Base-by-base conservation (phyloP, 345 rosid genomes). In the Citrus unshiu region DNA sequence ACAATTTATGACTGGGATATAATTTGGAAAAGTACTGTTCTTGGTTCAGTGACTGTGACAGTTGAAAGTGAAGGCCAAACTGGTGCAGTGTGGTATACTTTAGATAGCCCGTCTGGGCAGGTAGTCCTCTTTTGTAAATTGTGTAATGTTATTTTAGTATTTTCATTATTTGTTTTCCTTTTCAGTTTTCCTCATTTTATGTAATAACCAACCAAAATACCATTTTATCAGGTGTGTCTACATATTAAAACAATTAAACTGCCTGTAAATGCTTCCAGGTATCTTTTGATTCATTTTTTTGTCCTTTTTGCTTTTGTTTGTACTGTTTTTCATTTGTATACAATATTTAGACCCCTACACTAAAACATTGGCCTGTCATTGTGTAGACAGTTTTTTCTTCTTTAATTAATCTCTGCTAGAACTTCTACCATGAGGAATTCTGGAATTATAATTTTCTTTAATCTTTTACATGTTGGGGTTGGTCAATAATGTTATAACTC, bases 1-100 rank as follows among this genome's bases (percentile, higher is more conserved):
- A 93, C 98, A 54, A 94, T 96, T 87, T 94, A 94, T 87, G 99
- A 96, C 77, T 96, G 99, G 99, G 99, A 96, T 85, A 94, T 96
- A 77, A 92, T 96, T 81, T 96, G 99, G 99, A 96, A 94, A 87
- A 96, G 99, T 89, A 85, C 99, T 65, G 88, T 89, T 81, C 98
- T 96, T 80, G 98, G 98, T 84, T 91, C 99, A 35, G 99, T 94
- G 77, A 91, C 90, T 81, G 90, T 96, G 69, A 87, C 84, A 58
- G 90, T 96, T 83, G 98, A 94, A 81, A 88, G 85, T 78, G 99
- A 94, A 88, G 97, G 95, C 82, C 93, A 93, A 86, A 93, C 93
- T 73, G 94, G 90, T 76, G 93, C 97, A 72, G 85, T 90, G 69
- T 96, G 99, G 99, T 85, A 94, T 74, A 78, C 97, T 29, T 86